Base-by-base conservation (phyloP, 139 green algal species). In the Chlorella sp. region DNA sequence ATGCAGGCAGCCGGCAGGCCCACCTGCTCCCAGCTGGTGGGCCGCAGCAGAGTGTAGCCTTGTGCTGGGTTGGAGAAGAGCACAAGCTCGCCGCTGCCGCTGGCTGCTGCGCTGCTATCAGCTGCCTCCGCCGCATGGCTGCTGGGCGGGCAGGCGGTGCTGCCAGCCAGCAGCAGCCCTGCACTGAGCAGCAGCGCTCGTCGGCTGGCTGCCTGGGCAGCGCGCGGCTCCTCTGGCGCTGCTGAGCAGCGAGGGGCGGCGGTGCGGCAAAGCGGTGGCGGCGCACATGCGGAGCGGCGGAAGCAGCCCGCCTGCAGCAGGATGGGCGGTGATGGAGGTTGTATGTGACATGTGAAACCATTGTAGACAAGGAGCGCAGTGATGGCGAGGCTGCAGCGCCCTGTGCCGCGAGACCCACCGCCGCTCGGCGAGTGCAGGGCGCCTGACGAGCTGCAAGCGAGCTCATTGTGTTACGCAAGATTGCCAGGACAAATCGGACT, bases 21-120 rank as follows among this genome's bases (percentile, higher is more conserved):
- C 44, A 83, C 82, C 73, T 85, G 74, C 43, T 88, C 77, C 87
- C 87, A 90, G 38, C 60, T 60, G 26, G 54, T 43, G 22, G 87
- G 87, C 14, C 70, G 41, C 51, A 76, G 36, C n/a, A 89, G 14
- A 28, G 22, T 67, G 77, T 88, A 88, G 19, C 79, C 56, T 40
- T 84, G 73, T 0, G 32, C 7, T 8, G 58, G 51, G 24, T 69
- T 86, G 32, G 73, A 41, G 60, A 73, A 86, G 9, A 30, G 22
- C 70, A 86, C 70, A 17, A 86, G 32, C 1, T 80, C 68, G 0
- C 34, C 22, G 46, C 36, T 54, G 60, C 77, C 74, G 77, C 77
- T 83, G 76, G 38, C 20, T 44, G 44, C 44, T 41, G 44, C 48
- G 32, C 44, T 36, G 46, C 34, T 41, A 0, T 14, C 34, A 5